Percentiles rank a stretch among this genome's conserved stretches.
These are phyloP conservation scores for Coccomyxa subellipsoidea DNA, from an alignment of 163 green algal species.

Conservation along the genomic window DNA sequence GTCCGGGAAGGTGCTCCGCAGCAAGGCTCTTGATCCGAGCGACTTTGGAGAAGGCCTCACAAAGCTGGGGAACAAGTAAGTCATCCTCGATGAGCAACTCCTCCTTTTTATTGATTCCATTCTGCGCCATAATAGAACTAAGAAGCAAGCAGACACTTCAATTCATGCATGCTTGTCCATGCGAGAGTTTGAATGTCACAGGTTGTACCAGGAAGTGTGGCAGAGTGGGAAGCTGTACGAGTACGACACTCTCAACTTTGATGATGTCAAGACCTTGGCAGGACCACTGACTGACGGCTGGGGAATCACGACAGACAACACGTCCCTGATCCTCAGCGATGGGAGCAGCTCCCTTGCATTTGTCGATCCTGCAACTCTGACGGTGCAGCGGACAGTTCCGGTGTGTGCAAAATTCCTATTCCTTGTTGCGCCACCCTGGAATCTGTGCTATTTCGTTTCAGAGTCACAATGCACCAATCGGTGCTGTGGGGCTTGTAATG, in stretches of 20 bases:
- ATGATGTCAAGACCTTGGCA: slow-evolving; percentile 26
- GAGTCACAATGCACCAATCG: no score
- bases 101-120: no score
- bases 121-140: no score
- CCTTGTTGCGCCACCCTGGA: neutral
- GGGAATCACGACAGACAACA: slow-evolving; percentile 48
- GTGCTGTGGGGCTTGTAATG: no score
- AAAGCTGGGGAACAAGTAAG: slow-evolving; percentile 43
- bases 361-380: slow-evolving; percentile 50
- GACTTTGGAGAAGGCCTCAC: slow-evolving; percentile 81
- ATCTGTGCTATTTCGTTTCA: no score
- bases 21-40: slow-evolving; percentile 19
- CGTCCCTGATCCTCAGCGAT: slow-evolving; percentile 58
- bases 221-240: slow-evolving; percentile 47
- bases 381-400: slow-evolving; percentile 26
- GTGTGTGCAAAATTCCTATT: slow-evolving; percentile 25
- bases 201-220: slow-evolving; percentile 78
- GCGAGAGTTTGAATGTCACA: slow-evolving; percentile 1
- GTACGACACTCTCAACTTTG: slow-evolving; percentile 53
- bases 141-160: no score
- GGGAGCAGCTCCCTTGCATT: slow-evolving; percentile 45
- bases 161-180: no score
- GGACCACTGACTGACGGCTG: slow-evolving; percentile 52
- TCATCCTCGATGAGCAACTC: no score
- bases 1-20: slow-evolving; percentile 48